Evolutionary conservation across 2,329 filamentous ascomycete genomes (phyloP), one percentile per base, ranked within the genome.

Genomic region (Amauroascus niger): DNA sequence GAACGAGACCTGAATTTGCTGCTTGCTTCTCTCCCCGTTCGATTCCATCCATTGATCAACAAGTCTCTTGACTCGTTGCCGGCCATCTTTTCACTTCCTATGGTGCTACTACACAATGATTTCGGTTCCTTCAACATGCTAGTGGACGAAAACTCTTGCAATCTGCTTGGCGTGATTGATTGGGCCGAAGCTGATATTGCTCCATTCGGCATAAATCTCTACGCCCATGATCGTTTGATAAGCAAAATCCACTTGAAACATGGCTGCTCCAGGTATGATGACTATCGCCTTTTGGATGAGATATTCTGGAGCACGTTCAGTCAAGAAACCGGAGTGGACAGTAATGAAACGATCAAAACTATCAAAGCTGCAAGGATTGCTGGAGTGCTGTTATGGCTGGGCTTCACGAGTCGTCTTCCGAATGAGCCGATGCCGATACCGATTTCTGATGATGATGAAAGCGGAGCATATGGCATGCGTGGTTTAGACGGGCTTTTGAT

Each of bases 181-280:
- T 75, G 68, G 70, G 67, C 71, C 0, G 68, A 74, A 58, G 67
- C 70, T 2, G 62, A 66, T 46, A 63, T 73, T 24, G 50, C 63
- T n/a, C 69, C 71, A 6, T 74, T 74, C 56, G 70, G 71, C 3
- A 30, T 66, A 0, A 72, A 73, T 47, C 60, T 74, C 1, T 58
- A 71, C 53, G 67, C 65, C 11, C 54, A 71, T 1, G 58, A 72
- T 51, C 35, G 30, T 39, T 53, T 74, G 16, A 67, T 60, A 28
- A 61, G 67, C 22, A 65, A 67, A 53, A 51, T 72, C n/a, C 64
- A 73, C 52, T 55, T 73, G 2, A 58, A 57, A 14, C 58, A 66
- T 30, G 69, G 70, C 41, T 69, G 64, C 65, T 61, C 48, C 1
- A 53, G 62, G 49, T 72, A 65, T 47, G 62, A 66, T 13, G 67